These are phyloP conservation scores for Hypoxylon trugodes DNA, from an alignment of 495 filamentous ascomycete genomes.

Conservation along the genomic window DNA sequence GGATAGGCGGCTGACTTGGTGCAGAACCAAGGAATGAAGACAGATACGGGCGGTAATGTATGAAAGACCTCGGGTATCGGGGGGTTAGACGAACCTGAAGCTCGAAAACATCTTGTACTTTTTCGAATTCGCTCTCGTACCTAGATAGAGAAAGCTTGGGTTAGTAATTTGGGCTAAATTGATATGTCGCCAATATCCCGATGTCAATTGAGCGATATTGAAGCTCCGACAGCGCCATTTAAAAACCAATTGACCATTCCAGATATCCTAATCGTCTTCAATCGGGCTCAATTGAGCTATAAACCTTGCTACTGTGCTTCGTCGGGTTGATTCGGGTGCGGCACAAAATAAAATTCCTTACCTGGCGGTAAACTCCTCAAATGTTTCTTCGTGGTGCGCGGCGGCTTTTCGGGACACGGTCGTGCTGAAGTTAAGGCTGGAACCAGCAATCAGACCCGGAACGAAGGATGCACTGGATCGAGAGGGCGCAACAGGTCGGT, in stretches of 20 bases:
- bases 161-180: slow-evolving; percentile 38
- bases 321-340: not conserved
- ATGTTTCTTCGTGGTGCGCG: slow-evolving; percentile 86
- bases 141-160: slow-evolving; percentile 56
- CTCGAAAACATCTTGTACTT: slow-evolving; percentile 98
- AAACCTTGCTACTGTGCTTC: not conserved
- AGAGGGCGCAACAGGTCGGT: slow-evolving; percentile 66
- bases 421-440: slow-evolving; percentile 73
- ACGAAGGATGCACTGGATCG: slow-evolving; percentile 56
- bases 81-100: slow-evolving; percentile 79
- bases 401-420: slow-evolving; percentile 59
- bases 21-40: too few relatives aligned
- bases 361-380: slow-evolving; percentile 98
- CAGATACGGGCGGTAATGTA: not conserved
- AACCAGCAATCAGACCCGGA: slow-evolving; percentile 51
- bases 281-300: slow-evolving; percentile 41
- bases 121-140: slow-evolving; percentile 99
- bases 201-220: slow-evolving; percentile 43
- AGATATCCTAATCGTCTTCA: not conserved
- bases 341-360: slow-evolving; percentile 59
- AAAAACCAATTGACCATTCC: slow-evolving; percentile 22
- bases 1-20: not conserved
- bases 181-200: not conserved
- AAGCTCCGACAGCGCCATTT: slow-evolving; percentile 22
- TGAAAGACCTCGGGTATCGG: not conserved